These are phyloP conservation scores for Sarocladiaceae sp. DNA, from an alignment of 2,329 filamentous ascomycete species.

Conservation along the genomic window DNA sequence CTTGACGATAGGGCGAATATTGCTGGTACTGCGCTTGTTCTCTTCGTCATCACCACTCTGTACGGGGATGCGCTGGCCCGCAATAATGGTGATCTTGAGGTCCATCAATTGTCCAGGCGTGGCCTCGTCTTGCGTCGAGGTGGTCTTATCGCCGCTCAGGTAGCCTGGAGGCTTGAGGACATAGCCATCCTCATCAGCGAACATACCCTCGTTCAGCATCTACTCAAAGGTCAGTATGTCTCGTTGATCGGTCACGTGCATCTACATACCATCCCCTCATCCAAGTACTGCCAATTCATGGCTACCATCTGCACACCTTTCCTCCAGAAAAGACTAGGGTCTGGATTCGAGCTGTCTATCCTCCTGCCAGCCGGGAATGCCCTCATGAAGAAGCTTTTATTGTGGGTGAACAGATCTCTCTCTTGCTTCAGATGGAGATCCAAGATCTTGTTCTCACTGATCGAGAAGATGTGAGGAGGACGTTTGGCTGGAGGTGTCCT, in stretches of 20 bases:
- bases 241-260: not conserved
- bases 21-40: constrained; percentile 23
- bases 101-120: constrained; percentile 51
- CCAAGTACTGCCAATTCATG: constrained; percentile 94
- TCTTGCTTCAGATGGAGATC: constrained; percentile 54
- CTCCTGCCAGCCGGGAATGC: constrained; percentile 79
- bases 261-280: constrained; percentile 62
- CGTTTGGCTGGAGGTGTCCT: constrained; percentile 55
- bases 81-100: constrained; percentile 66
- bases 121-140: constrained; percentile 36
- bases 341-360: constrained; percentile 87
- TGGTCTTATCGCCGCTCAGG: constrained; percentile 40
- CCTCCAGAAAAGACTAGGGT: constrained; percentile 86
- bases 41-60: constrained; percentile 23
- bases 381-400: constrained; percentile 80
- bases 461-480: constrained; percentile 73
- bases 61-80: constrained; percentile 61
- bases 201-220: constrained; percentile 97
- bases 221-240: not conserved
- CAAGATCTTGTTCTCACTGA: constrained; percentile 73
- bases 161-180: constrained; percentile 77
- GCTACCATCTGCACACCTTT: constrained; percentile 96
- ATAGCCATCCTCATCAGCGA: constrained; percentile 78
- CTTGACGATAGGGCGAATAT: constrained; percentile 65
- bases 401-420: constrained; percentile 77